Evolutionary conservation across 345 rosid genomes (phyloP).

Genomic region (Pseudoturritis turrita): DNA sequence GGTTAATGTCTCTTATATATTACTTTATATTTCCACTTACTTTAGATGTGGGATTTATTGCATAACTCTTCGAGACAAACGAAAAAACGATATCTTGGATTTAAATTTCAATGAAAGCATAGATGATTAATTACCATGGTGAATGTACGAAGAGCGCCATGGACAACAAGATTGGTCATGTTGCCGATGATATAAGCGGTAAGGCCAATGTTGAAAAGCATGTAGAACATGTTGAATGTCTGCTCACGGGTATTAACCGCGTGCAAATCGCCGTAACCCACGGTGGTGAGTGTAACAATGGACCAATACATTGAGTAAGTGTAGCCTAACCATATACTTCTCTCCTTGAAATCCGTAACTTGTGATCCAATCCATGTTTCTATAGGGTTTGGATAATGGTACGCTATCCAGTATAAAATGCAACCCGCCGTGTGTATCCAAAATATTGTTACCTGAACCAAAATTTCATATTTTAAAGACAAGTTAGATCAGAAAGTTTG

Average conservation of each 20-base stretch:
- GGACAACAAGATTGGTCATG: slow-evolving; percentile 96
- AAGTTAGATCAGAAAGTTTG: too few species aligned
- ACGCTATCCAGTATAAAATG: slow-evolving; percentile 72
- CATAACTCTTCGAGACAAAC: too few species aligned
- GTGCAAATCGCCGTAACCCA: slow-evolving; percentile 87
- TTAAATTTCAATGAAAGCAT: neutral
- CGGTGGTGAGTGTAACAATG: slow-evolving; percentile 81
- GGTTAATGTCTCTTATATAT: too few species aligned
- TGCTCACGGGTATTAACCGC: slow-evolving; percentile 68
- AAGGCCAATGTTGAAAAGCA: slow-evolving; percentile 91
- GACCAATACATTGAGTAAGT: slow-evolving; percentile 96
- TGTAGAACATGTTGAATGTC: slow-evolving; percentile 69
- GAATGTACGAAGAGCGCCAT: slow-evolving; percentile 57
- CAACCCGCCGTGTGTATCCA: slow-evolving; percentile 86
- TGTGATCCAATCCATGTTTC: slow-evolving; percentile 72
- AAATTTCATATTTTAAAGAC: neutral
- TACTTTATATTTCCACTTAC: too few species aligned
- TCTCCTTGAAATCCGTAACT: slow-evolving; percentile 52
- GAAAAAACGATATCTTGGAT: too few species aligned
- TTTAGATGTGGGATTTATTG: too few species aligned
- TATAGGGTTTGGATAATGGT: slow-evolving; percentile 34
- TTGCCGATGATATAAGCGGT: slow-evolving; percentile 81
- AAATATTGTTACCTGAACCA: slow-evolving; percentile 66
- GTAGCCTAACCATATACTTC: slow-evolving; percentile 79
- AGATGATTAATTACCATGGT: slow-evolving; percentile 47